Percentiles rank a stretch among this genome's conserved stretches.
Conservation (phyloP, 2,329 filamentous ascomycete genomes). For the Macrophomina phaseolina region DNA sequence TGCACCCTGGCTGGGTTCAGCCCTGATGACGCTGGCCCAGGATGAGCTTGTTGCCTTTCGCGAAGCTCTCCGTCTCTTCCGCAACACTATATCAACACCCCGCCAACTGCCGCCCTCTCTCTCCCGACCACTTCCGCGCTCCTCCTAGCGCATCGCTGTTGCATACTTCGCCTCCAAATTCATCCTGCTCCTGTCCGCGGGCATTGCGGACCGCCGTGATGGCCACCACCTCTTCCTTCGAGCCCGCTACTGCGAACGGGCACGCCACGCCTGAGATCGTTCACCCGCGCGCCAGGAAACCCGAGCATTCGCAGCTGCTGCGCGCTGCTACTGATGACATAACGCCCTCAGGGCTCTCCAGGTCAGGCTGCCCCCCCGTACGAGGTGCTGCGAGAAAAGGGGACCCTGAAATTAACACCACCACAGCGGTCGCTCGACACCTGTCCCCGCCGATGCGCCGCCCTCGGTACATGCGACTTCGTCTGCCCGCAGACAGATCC, state of each 20-base stretch:
- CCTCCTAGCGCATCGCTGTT: neutral
- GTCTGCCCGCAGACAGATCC: slow-evolving; percentile 79
- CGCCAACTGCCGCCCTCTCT: neutral
- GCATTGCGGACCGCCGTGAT: slow-evolving; percentile 17
- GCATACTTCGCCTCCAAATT: neutral
- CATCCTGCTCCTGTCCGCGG: neutral
- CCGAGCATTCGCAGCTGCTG: slow-evolving; percentile 41
- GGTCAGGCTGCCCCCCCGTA: slow-evolving; percentile 32
- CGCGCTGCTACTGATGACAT: slow-evolving; percentile 44
- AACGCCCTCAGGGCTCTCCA: slow-evolving; percentile 41
- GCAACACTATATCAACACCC: neutral
- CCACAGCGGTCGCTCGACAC: slow-evolving; percentile 78
- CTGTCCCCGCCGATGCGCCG: slow-evolving; percentile 86
- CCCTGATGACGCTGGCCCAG: slow-evolving; percentile 24
- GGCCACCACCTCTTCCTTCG: slow-evolving; percentile 24
- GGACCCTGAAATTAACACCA: slow-evolving; percentile 14
- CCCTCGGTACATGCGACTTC: slow-evolving; percentile 88
- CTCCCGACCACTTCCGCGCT: slow-evolving; percentile 7
- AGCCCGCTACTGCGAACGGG: slow-evolving; percentile 31
- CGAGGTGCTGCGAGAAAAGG: neutral
- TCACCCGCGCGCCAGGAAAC: slow-evolving; percentile 45
- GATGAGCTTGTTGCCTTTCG: slow-evolving; percentile 14
- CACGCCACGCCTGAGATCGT: slow-evolving; percentile 34
- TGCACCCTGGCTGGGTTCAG: neutral
- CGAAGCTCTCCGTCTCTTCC: slow-evolving; percentile 24